Evolutionary conservation across 2,329 filamentous ascomycete genomes (phyloP).

Genomic region (Aspergillus sp.): DNA sequence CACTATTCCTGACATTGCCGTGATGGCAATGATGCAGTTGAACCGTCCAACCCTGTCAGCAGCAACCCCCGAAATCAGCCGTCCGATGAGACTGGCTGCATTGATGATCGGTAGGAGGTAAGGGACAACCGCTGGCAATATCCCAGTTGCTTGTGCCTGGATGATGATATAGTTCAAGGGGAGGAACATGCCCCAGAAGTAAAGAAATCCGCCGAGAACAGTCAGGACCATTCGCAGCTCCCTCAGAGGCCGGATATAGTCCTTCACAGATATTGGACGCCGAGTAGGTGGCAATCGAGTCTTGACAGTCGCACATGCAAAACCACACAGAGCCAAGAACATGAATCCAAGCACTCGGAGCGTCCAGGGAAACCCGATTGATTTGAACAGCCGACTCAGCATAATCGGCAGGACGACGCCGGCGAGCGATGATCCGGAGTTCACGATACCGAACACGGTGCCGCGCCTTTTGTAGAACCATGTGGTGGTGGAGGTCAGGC

Average conservation of each 20-base stretch:
- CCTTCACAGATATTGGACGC: background rate
- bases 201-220: background rate
- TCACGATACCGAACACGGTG: conserved; percentile 31
- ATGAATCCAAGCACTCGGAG: conserved; percentile 57
- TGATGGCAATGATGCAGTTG: background rate
- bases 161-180: conserved; percentile 11
- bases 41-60: background rate
- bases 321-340: conserved; percentile 55
- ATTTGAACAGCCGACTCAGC: conserved; percentile 51
- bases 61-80: background rate
- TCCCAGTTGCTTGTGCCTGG: background rate
- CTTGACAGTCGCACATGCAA: background rate
- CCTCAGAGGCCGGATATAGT: background rate
- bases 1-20: background rate
- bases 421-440: conserved; percentile 42
- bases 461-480: conserved; percentile 52
- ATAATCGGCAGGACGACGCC: conserved; percentile 62
- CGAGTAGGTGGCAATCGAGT: background rate
- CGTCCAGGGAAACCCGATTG: conserved; percentile 54
- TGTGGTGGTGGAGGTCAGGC: background rate
- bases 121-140: background rate
- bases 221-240: background rate
- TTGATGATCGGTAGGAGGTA: conserved; percentile 6
- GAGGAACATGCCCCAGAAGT: conserved; percentile 15
- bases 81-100: conserved; percentile 2